Evolutionary conservation across 768 basidiomycete species (phyloP).

Genomic region (Saitozyma podzolica): DNA sequence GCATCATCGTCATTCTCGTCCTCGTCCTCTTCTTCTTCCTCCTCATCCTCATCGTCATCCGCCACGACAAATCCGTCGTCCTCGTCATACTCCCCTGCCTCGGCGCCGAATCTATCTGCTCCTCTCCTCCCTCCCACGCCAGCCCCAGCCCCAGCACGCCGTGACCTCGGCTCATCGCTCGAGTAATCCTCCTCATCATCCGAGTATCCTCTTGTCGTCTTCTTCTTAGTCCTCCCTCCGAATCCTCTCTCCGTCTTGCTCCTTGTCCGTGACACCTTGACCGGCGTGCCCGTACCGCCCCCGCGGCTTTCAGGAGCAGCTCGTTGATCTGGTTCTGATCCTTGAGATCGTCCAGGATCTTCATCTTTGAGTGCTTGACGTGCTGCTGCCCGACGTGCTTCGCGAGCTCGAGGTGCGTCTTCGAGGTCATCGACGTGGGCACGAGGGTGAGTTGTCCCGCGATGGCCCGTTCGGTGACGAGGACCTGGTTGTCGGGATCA

Average conservation of each 20-base stretch:
- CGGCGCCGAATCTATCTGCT: slow-evolving; percentile 7
- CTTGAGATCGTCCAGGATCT: slow-evolving; percentile 30
- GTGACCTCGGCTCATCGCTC: background rate
- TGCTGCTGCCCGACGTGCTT: slow-evolving; percentile 45
- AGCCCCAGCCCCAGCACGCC: no score
- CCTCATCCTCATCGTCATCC: slow-evolving; percentile 36
- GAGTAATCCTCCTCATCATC: slow-evolving; percentile 12
- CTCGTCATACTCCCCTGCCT: slow-evolving; percentile 43
- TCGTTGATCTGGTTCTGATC: slow-evolving; percentile 24
- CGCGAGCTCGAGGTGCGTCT: slow-evolving; percentile 42
- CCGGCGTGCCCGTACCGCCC: slow-evolving; percentile 10
- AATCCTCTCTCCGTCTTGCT: slow-evolving; percentile 6
- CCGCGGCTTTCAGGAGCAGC: slow-evolving; percentile 20
- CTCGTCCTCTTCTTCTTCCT: slow-evolving; percentile 19
- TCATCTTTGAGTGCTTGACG: slow-evolving; percentile 42
- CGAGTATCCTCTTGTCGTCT: slow-evolving; percentile 15
- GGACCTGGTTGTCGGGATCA: slow-evolving; percentile 12
- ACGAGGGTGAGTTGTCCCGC: slow-evolving; percentile 44
- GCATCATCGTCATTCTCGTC: slow-evolving; percentile 15
- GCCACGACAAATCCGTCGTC: slow-evolving; percentile 51
- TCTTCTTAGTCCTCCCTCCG: slow-evolving; percentile 7
- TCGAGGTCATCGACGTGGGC: slow-evolving; percentile 41
- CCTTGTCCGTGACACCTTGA: slow-evolving; percentile 21
- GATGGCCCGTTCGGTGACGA: slow-evolving; percentile 43
- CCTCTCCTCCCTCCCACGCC: slow-evolving; percentile 3